Percentiles rank a stretch among this genome's conserved stretches.
Conservation (phyloP, 2,329 filamentous ascomycete species). For the Penicillium sp. region DNA sequence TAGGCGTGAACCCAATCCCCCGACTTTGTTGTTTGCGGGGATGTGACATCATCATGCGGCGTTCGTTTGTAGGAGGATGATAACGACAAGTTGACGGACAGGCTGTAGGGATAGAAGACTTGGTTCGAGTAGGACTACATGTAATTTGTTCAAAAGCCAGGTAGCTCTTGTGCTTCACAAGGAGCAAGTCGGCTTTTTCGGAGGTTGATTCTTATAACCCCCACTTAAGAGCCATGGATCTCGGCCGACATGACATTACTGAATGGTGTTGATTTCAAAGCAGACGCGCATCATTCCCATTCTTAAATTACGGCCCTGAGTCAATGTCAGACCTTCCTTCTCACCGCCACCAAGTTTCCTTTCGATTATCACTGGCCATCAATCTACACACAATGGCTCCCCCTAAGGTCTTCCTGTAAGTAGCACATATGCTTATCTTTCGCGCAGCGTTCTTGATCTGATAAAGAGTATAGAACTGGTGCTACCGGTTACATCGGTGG, state of each 20-base stretch:
- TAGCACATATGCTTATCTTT: background rate
- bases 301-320: background rate
- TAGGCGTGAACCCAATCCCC: too few species aligned
- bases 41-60: background rate
- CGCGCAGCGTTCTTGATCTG: constrained; percentile 14
- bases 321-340: background rate
- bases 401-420: constrained; percentile 39
- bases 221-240: background rate
- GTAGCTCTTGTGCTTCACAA: background rate
- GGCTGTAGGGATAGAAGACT: too few species aligned
- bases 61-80: background rate
- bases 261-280: background rate
- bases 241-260: background rate
- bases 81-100: too few species aligned
- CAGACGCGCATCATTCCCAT: background rate
- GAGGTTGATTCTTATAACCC: background rate
- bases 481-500: constrained; percentile 58
- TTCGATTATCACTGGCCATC: background rate
- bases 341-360: background rate
- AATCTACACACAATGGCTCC: constrained; percentile 26
- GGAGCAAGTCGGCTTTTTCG: background rate
- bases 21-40: background rate
- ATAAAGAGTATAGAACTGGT: constrained; percentile 45
- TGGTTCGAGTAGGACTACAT: too few species aligned
- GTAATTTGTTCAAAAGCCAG: too few species aligned